phyloP scores from a whole-genome alignment of 306 rosid species.

The Lathyrus sativus region DNA sequence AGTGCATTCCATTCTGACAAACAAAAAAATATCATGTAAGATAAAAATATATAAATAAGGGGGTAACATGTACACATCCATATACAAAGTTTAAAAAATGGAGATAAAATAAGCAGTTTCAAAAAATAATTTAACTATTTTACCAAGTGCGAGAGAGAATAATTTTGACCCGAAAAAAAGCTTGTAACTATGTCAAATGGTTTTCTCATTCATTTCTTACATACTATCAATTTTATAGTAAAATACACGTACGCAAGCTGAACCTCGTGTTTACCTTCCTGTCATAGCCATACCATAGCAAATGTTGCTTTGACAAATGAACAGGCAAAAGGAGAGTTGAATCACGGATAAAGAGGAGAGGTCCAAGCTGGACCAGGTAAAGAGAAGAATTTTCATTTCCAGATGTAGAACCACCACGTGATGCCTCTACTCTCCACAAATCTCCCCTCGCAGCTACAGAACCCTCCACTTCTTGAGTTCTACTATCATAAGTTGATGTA shows the following conservation, averaged over 20 bases:
- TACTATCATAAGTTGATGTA: constrained; percentile 84
- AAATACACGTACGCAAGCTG: constrained; percentile 15
- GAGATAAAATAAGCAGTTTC: constrained; percentile 10
- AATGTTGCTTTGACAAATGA: constrained; percentile 91
- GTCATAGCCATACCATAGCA: constrained; percentile 98
- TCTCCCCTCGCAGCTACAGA: constrained; percentile 93
- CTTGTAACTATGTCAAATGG: background rate
- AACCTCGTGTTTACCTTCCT: constrained; percentile 69
- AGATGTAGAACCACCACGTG: constrained; percentile 73
- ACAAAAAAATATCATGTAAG: constrained; percentile 37
- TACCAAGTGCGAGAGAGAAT: background rate
- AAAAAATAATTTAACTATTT: background rate
- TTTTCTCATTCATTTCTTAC: background rate
- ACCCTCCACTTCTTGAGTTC: constrained; percentile 81
- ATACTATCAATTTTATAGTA: constrained; percentile 6
- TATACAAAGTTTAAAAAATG: constrained; percentile 29
- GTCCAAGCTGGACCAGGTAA: constrained; percentile 94
- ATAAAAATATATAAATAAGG: background rate
- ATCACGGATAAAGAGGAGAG: constrained; percentile 88
- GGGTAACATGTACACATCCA: constrained; percentile 20
- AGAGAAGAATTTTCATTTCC: constrained; percentile 82
- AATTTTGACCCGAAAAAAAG: constrained; percentile 20
- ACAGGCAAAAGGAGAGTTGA: constrained; percentile 93
- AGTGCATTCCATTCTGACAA: constrained; percentile 89
- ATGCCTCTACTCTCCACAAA: constrained; percentile 96